These are phyloP conservation scores for carrot (Daucus carota) DNA, from an alignment of 129 eudicot species.

Conservation along the genomic window DH1_v3.0 NC_030386.2:32741001-32741500, in stretches of 20 bases:
- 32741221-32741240: neutral
- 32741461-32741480: neutral
- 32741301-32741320: neutral
- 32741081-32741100: slow-evolving; percentile 8
- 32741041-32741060: slow-evolving; percentile 23
- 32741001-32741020: slow-evolving; percentile 31
- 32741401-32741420: neutral
- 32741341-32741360: neutral
- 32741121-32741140: slow-evolving; percentile 19
- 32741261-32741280: neutral
- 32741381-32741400: neutral
- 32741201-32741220: neutral
- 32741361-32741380: neutral
- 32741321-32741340: neutral
- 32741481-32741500: neutral
- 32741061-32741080: slow-evolving; percentile 18
- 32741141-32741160: slow-evolving; percentile 19
- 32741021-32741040: slow-evolving; percentile 31
- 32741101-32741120: slow-evolving; percentile 12
- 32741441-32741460: neutral
- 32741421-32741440: neutral
- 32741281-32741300: neutral
- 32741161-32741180: slow-evolving; percentile 1
- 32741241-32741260: neutral
- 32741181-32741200: neutral